Percentiles rank a stretch among this genome's conserved stretches.
Conservation (phyloP, 2,329 filamentous ascomycete genomes). For the Claviceps sp. region DNA sequence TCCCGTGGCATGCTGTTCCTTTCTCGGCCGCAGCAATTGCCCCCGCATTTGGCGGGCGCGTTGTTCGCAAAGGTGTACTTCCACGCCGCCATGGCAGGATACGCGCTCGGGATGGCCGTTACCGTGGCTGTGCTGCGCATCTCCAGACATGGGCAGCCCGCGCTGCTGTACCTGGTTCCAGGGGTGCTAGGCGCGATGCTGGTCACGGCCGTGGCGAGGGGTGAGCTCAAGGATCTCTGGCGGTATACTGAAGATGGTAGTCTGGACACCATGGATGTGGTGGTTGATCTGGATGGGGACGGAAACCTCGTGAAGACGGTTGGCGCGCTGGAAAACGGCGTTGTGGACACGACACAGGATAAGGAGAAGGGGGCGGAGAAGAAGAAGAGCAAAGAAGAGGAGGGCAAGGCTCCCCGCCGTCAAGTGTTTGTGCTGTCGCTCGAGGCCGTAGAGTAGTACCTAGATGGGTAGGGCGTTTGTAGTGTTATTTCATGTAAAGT, state of each 20-base stretch:
- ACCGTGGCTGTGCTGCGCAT: conserved; percentile 68
- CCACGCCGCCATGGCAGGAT: conserved; percentile 60
- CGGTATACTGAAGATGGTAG: conserved; percentile 62
- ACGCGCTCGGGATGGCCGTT: conserved; percentile 60
- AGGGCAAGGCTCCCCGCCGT: conserved; percentile 10
- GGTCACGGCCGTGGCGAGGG: conserved; percentile 55
- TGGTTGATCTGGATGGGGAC: conserved; percentile 39
- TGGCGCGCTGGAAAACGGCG: conserved; percentile 23
- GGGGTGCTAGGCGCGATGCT: conserved; percentile 65
- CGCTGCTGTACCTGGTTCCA: conserved; percentile 83
- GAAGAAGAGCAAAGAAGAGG: conserved; percentile 6
- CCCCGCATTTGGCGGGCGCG: conserved; percentile 23
- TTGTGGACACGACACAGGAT: conserved; percentile 22
- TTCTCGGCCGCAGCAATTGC: conserved; percentile 12
- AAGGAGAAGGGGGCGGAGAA: conserved; percentile 9
- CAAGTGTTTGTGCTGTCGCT: conserved; percentile 22
- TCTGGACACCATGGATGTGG: conserved; percentile 39
- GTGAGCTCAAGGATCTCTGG: conserved; percentile 68
- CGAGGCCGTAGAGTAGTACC: conserved; percentile 12
- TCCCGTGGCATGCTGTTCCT: conserved; percentile 26
- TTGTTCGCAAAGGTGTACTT: conserved; percentile 80
- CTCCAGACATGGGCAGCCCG: conserved; percentile 74
- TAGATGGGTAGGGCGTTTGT: no score
- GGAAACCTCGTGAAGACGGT: conserved; percentile 31
- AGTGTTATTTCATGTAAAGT: no score